phyloP scores from a whole-genome alignment of 352 stramenopile genomes.

The Peronospora destructor region DNA sequence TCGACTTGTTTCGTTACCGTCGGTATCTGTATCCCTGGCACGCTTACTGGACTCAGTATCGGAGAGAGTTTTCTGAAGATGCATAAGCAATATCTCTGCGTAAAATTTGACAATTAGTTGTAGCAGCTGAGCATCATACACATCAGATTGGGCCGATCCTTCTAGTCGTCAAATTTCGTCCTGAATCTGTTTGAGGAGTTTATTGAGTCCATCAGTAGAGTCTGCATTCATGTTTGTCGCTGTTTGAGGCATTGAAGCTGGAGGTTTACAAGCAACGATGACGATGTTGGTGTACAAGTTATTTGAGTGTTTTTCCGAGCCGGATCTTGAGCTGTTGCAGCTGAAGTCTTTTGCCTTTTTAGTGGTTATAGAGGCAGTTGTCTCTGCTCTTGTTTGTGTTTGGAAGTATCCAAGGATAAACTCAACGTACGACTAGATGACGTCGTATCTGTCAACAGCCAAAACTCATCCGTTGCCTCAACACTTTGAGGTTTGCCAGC shows the following conservation, averaged over 20 bases:
- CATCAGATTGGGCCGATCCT: constrained; percentile 3
- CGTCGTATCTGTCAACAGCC: constrained; percentile 7
- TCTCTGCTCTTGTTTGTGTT: constrained; percentile 2
- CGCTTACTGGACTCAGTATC: constrained; percentile 4
- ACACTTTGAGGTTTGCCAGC: not conserved
- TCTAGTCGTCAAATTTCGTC: constrained; percentile 27
- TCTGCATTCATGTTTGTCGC: not conserved
- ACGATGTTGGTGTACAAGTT: constrained; percentile 5
- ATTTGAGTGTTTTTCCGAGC: not conserved
- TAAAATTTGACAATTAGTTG: constrained; percentile 33
- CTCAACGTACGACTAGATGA: not conserved
- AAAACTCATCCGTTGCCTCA: constrained; percentile 10
- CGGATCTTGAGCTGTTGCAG: constrained; percentile 8
- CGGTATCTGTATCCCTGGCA: constrained; percentile 10
- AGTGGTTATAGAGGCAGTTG: not conserved
- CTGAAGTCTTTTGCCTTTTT: constrained; percentile 10
- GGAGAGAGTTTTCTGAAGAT: constrained; percentile 15
- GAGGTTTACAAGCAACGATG: constrained; percentile 6
- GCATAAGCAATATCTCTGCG: constrained; percentile 23
- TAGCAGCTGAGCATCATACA: constrained; percentile 31
- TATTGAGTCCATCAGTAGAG: constrained; percentile 3
- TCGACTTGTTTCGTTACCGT: constrained; percentile 10
- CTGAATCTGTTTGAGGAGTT: constrained; percentile 20
- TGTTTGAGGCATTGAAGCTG: constrained; percentile 1
- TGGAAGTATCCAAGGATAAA: not conserved